Evolutionary conservation across 352 stramenopile species (phyloP).

Genomic region (Globisporangium mamillatum): DNA sequence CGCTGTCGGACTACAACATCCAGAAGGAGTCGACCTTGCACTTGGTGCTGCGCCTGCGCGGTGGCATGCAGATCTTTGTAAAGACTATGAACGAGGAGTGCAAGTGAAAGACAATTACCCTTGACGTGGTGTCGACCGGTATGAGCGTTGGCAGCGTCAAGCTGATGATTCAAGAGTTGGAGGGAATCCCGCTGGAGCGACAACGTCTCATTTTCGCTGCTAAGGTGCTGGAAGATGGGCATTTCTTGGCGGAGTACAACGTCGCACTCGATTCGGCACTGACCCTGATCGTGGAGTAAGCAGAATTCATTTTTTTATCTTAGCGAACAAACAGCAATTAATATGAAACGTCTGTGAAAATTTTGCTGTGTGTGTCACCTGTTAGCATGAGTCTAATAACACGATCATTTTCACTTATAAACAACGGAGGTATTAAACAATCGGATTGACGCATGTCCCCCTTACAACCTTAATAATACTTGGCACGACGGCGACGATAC

Average conservation of each 20-base stretch:
- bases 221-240: neutral
- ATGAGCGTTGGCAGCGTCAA: neutral
- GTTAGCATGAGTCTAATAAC: too few relatives aligned
- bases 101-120: neutral
- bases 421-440: neutral
- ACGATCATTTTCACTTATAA: neutral
- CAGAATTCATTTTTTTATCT: neutral
- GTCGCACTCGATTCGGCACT: neutral
- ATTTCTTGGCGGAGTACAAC: neutral
- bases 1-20: conserved; percentile 85
- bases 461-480: conserved; percentile 28
- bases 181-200: neutral
- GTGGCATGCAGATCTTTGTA: conserved; percentile 16
- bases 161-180: neutral
- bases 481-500: conserved; percentile 28
- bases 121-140: neutral
- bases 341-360: too few relatives aligned
- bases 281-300: neutral
- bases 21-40: conserved; percentile 95
- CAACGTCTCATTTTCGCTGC: neutral
- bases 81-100: neutral
- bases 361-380: too few relatives aligned
- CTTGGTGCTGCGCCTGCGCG: conserved; percentile 83
- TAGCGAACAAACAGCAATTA: neutral
- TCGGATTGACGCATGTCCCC: neutral